Percentiles rank a stretch among this genome's conserved stretches.
Conservation (phyloP, 176 grass and related monocot genomes). For the Rhynchospora tenuis region DNA sequence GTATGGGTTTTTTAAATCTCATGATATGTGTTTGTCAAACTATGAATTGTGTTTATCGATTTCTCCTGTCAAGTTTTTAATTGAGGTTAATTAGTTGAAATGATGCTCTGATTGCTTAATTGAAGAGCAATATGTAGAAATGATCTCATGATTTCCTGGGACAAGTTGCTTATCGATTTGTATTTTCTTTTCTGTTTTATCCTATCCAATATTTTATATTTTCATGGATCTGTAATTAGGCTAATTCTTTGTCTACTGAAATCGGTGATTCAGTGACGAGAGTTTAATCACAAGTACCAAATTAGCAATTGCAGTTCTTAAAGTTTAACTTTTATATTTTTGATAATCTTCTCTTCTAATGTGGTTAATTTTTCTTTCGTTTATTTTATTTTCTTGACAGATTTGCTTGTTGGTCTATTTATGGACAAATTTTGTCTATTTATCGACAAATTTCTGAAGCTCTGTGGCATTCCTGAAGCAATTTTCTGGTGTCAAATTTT, state of each 20-base stretch:
- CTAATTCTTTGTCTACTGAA: background rate
- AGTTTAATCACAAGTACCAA: background rate
- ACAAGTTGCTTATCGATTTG: background rate
- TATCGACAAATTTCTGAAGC: constrained; percentile 56
- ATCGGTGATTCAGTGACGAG: background rate
- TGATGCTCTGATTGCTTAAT: background rate
- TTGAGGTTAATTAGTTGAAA: background rate
- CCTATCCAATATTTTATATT: no score
- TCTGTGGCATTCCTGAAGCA: constrained; percentile 53
- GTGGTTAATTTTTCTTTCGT: background rate
- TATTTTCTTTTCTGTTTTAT: background rate
- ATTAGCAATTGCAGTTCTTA: background rate
- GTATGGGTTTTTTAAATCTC: no score
- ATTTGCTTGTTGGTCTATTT: constrained; percentile 80
- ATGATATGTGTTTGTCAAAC: no score
- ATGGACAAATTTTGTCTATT: no score
- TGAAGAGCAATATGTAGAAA: no score
- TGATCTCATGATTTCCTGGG: no score
- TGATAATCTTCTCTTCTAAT: constrained; percentile 7
- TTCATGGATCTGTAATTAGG: background rate
- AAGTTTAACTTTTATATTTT: background rate
- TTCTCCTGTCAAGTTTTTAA: background rate
- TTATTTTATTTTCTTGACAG: constrained; percentile 30
- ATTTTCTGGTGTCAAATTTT: no score
- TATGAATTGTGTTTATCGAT: no score